Conservation (phyloP, 2,329 filamentous ascomycete species). For the Ustulina deusta region DNA sequence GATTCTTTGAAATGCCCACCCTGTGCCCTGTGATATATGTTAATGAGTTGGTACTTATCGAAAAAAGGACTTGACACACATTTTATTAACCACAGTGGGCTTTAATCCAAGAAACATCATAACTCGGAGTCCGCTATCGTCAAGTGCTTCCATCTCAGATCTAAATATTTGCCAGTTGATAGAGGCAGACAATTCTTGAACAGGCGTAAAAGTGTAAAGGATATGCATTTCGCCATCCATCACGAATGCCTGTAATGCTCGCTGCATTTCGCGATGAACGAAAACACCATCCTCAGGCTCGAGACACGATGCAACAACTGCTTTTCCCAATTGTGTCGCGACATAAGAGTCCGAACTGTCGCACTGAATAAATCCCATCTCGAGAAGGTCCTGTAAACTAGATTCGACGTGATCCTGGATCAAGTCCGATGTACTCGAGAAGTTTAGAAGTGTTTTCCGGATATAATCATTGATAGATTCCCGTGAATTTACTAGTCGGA, state of each 20-base stretch:
- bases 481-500: slow-evolving; percentile 73
- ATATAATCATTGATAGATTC: slow-evolving; percentile 77
- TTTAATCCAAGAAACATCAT: slow-evolving; percentile 76
- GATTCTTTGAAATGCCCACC: slow-evolving; percentile 73
- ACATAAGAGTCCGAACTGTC: slow-evolving; percentile 65
- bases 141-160: slow-evolving; percentile 75
- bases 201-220: slow-evolving; percentile 77
- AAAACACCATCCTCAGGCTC: slow-evolving; percentile 81
- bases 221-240: slow-evolving; percentile 83
- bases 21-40: slow-evolving; percentile 65
- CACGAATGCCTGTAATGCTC: slow-evolving; percentile 77
- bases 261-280: slow-evolving; percentile 74
- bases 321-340: slow-evolving; percentile 74
- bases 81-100: slow-evolving; percentile 73
- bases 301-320: slow-evolving; percentile 78
- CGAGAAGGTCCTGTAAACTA: slow-evolving; percentile 69
- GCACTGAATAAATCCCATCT: slow-evolving; percentile 65
- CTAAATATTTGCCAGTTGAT: slow-evolving; percentile 81
- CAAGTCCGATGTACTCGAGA: slow-evolving; percentile 63
- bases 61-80: slow-evolving; percentile 61
- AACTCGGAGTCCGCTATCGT: slow-evolving; percentile 78
- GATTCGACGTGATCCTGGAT: slow-evolving; percentile 67
- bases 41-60: slow-evolving; percentile 25
- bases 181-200: slow-evolving; percentile 67
- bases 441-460: slow-evolving; percentile 73